Conservation (phyloP, 306 rosid genomes). For the Prunus kanzakura region DNA sequence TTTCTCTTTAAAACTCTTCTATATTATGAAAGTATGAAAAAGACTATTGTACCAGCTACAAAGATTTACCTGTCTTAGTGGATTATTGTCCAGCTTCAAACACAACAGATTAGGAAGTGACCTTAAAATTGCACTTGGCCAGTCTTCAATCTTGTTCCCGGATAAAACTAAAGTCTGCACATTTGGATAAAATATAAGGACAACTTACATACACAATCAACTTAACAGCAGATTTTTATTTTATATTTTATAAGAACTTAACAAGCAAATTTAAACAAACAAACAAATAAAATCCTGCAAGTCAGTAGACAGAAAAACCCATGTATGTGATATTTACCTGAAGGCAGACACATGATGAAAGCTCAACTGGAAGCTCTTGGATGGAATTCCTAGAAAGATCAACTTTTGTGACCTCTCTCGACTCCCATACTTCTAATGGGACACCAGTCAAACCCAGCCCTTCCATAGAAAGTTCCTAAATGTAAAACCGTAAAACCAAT, state of each 20-base stretch:
- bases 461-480: conserved; percentile 82
- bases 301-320: not conserved
- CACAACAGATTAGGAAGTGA: conserved; percentile 60
- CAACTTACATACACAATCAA: conserved; percentile 14
- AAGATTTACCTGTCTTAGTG: conserved; percentile 59
- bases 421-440: conserved; percentile 86
- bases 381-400: conserved; percentile 78
- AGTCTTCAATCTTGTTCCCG: conserved; percentile 76
- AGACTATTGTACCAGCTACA: not conserved
- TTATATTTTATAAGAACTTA: not conserved
- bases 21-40: not conserved
- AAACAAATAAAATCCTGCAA: not conserved
- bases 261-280: not conserved
- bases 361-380: conserved; percentile 80
- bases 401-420: conserved; percentile 62
- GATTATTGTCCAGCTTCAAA: conserved; percentile 87
- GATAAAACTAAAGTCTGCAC: conserved; percentile 76
- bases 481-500: conserved; percentile 22
- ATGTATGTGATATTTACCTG: conserved; percentile 41
- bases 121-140: conserved; percentile 78
- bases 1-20: not conserved
- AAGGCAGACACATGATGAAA: conserved; percentile 69
- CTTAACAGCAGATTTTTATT: not conserved
- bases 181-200: conserved; percentile 24
- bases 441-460: conserved; percentile 71